These are phyloP conservation scores for Cornus florida DNA, from an alignment of 148 eudicot species.

Conservation along the genomic window DNA sequence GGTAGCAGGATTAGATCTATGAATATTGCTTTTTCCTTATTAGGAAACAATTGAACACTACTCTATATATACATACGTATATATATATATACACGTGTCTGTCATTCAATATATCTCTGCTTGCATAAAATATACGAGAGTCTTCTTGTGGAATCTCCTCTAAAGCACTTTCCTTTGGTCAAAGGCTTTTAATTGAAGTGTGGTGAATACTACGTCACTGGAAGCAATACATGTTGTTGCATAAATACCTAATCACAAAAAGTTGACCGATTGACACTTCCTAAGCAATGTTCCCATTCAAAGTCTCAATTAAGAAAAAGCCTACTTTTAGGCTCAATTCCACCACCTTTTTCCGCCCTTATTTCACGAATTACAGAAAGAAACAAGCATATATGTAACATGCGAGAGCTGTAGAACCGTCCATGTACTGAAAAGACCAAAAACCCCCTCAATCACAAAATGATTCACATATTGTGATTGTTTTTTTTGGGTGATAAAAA, in stretches of 20 bases:
- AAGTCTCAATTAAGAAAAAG: background rate
- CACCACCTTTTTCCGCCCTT: constrained; percentile 13
- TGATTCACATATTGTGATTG: background rate
- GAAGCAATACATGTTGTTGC: background rate
- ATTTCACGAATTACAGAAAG: background rate
- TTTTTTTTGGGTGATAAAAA: too few species aligned
- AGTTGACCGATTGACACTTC: constrained; percentile 5
- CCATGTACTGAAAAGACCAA: background rate
- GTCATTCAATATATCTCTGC: too few species aligned
- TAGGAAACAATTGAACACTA: too few species aligned
- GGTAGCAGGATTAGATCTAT: too few species aligned
- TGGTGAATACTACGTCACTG: background rate
- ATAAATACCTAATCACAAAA: constrained; percentile 11
- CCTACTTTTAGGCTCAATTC: constrained; percentile 24
- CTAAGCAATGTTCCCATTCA: constrained; percentile 5
- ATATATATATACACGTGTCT: too few species aligned
- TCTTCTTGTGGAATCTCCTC: constrained; percentile 9
- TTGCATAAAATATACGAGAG: too few species aligned
- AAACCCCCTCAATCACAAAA: background rate
- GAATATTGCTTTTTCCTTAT: too few species aligned
- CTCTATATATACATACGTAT: too few species aligned
- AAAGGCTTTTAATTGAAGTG: constrained; percentile 18
- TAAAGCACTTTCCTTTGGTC: background rate
- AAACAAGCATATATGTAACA: background rate
- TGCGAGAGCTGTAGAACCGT: background rate